Conservation (phyloP, 78 protist genomes). For the Monocercomonoides exilis region DNA sequence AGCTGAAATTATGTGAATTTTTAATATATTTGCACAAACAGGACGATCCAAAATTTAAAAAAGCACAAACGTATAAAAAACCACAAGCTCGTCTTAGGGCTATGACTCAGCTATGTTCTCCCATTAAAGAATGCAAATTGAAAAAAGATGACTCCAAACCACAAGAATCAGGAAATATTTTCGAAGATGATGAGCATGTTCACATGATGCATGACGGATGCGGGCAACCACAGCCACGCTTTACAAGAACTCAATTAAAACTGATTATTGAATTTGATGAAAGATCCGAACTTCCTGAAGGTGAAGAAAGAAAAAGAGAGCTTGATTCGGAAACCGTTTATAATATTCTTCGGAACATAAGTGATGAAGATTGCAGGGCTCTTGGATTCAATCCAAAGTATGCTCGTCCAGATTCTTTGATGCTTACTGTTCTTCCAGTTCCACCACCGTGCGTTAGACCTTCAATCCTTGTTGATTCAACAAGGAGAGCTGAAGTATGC, state of each 20-base stretch:
- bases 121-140: not conserved
- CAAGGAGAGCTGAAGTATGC: not conserved
- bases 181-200: not conserved
- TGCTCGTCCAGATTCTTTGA: slow-evolving; percentile 91
- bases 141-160: not conserved
- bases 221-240: slow-evolving; percentile 23
- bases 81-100: slow-evolving; percentile 17
- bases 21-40: not conserved
- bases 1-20: not conserved
- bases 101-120: too few relatives aligned
- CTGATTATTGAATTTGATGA: not conserved
- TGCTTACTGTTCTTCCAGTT: slow-evolving; percentile 84
- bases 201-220: not conserved
- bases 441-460: slow-evolving; percentile 98
- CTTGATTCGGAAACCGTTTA: slow-evolving; percentile 52
- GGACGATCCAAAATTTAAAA: not conserved
- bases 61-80: not conserved
- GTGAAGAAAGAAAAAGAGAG: slow-evolving; percentile 44
- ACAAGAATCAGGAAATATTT: not conserved
- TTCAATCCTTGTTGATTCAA: slow-evolving; percentile 59
- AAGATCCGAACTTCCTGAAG: not conserved
- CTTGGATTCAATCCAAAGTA: slow-evolving; percentile 77
- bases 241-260: not conserved
- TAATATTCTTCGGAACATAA: slow-evolving; percentile 53
- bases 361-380: slow-evolving; percentile 40